phyloP scores from a whole-genome alignment of 1,284 basidiomycete species.

The Crepidotus sp. region DNA sequence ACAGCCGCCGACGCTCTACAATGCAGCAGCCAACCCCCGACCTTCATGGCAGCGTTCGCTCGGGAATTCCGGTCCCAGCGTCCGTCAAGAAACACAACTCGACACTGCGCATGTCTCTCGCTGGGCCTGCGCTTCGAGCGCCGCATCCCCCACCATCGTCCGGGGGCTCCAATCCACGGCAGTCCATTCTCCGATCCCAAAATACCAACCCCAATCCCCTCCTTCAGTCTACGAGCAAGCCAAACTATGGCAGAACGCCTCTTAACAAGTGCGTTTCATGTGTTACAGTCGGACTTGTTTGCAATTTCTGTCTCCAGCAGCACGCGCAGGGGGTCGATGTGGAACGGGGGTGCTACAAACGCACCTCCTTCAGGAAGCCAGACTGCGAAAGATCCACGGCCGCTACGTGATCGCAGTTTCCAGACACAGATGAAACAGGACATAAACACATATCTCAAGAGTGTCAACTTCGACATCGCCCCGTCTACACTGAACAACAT shows the following conservation, averaged over 20 bases:
- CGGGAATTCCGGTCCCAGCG: constrained; percentile 48
- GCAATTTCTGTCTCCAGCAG: constrained; percentile 33
- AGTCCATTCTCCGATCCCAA: constrained; percentile 59
- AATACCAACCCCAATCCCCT: constrained; percentile 46
- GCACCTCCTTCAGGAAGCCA: constrained; percentile 42
- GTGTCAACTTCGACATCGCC: constrained; percentile 55
- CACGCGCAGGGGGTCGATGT: constrained; percentile 59
- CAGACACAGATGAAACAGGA: constrained; percentile 70
- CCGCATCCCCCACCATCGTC: constrained; percentile 38
- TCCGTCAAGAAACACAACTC: constrained; percentile 54
- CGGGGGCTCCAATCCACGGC: constrained; percentile 36
- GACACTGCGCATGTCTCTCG: constrained; percentile 57
- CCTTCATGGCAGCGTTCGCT: constrained; percentile 42
- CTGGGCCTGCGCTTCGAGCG: constrained; percentile 53
- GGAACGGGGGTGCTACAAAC: constrained; percentile 40
- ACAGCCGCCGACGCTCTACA: constrained; percentile 46
- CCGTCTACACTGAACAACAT: constrained; percentile 63
- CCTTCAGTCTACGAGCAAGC: constrained; percentile 60
- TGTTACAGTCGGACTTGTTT: neutral
- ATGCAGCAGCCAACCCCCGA: constrained; percentile 49
- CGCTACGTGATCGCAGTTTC: constrained; percentile 63
- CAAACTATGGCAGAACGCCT: constrained; percentile 66
- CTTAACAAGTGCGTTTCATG: constrained; percentile 48
- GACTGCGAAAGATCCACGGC: constrained; percentile 59
- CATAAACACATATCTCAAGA: constrained; percentile 58